Evolutionary conservation across 176 grass and related monocot species (phyloP).

Genomic region (Triticum monococcum): DNA sequence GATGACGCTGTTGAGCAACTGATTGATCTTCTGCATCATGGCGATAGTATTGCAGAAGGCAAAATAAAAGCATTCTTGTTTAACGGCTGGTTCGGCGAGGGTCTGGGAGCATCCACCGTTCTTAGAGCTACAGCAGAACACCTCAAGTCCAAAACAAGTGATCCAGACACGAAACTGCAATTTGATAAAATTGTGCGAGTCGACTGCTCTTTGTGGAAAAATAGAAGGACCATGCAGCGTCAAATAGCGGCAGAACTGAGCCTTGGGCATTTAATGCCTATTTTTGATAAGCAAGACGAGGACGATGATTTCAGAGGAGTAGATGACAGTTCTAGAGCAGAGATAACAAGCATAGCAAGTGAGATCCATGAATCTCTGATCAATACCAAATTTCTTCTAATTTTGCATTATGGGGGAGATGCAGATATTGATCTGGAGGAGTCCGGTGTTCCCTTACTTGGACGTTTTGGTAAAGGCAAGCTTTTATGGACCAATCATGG

Average conservation of each 20-base stretch:
- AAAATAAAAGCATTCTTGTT: not conserved
- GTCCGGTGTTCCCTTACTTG: not conserved
- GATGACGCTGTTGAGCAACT: not conserved
- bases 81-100: fast-evolving
- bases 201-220: constrained; percentile 20
- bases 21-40: not conserved
- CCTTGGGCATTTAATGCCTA: not conserved
- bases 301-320: not conserved
- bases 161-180: not conserved
- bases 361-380: not conserved
- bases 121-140: not conserved
- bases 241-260: not conserved
- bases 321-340: not conserved
- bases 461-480: not conserved
- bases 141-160: not conserved
- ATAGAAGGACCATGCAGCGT: constrained; percentile 2
- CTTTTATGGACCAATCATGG: not conserved
- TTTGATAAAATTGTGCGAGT: not conserved
- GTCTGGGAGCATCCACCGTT: not conserved
- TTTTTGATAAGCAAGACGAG: not conserved
- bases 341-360: not conserved
- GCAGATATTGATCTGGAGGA: not conserved
- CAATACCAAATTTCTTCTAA: not conserved
- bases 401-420: not conserved
- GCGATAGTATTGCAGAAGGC: not conserved